These are phyloP conservation scores for Tolypocladium capitatum DNA, from an alignment of 2,329 filamentous ascomycete genomes.

Conservation along the genomic window DNA sequence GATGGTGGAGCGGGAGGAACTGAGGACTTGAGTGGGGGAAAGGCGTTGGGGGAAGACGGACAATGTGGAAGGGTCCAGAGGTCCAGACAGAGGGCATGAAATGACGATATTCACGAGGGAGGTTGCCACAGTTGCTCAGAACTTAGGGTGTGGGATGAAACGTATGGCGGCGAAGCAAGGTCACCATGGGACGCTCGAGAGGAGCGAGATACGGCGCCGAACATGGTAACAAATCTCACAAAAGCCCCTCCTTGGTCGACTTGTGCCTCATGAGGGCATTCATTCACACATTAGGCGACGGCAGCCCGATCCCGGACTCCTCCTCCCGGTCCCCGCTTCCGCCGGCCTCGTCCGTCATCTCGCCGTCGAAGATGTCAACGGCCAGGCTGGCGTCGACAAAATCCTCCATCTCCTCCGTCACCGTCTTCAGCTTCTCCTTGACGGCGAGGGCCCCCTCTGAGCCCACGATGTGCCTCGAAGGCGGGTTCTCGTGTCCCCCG, in stretches of 20 bases:
- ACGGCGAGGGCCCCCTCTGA: constrained; percentile 77
- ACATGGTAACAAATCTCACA: neutral
- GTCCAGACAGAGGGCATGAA: neutral
- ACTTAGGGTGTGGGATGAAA: neutral
- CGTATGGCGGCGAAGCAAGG: neutral
- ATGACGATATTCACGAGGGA: neutral
- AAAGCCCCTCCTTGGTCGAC: neutral
- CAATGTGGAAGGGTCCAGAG: neutral
- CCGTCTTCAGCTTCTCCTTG: constrained; percentile 91
- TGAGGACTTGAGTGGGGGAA: constrained; percentile 5
- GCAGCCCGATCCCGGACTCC: neutral
- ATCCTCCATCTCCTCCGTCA: constrained; percentile 91
- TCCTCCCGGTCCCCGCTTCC: constrained; percentile 19
- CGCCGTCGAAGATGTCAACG: constrained; percentile 60
- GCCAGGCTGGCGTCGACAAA: constrained; percentile 83
- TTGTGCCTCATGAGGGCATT: too few species aligned
- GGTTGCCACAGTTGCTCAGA: neutral
- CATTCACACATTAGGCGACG: too few species aligned
- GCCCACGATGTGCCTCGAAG: constrained; percentile 85
- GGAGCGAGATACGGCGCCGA: neutral
- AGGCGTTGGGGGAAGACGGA: neutral
- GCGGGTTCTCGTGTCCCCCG: constrained; percentile 90
- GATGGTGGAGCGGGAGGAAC: constrained; percentile 51
- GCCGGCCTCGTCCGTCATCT: constrained; percentile 37
- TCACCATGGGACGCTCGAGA: neutral